phyloP scores from a whole-genome alignment of 257 asterid genomes.

The Solanum paucissectum region DNA sequence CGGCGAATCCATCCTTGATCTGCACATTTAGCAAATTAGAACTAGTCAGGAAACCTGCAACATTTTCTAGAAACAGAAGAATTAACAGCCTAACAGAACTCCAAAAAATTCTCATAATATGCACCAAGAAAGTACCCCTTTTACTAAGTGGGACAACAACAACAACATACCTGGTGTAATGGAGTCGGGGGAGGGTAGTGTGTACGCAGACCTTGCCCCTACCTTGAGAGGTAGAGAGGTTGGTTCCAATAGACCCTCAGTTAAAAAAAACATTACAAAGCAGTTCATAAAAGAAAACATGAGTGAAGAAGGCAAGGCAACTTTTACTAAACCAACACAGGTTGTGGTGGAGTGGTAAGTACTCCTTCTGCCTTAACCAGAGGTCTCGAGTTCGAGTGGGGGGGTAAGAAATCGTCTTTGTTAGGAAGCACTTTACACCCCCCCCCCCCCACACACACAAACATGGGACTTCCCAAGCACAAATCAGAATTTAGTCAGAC shows the following conservation, averaged over 20 bases:
- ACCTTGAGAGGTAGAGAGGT: not conserved
- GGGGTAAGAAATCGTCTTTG: not conserved
- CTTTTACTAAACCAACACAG: not conserved
- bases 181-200: no score
- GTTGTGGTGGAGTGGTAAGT: not conserved
- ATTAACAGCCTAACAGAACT: not conserved
- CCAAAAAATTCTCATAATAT: not conserved
- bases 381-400: not conserved
- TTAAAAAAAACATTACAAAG: not conserved
- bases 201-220: no score
- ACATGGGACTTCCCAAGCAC: not conserved
- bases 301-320: not conserved
- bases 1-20: conserved; percentile 83
- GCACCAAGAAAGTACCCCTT: not conserved
- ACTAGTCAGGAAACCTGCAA: not conserved
- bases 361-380: not conserved
- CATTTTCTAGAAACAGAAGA: not conserved
- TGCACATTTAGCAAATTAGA: not conserved
- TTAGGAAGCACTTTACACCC: not conserved
- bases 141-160: not conserved
- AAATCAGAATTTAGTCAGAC: not conserved
- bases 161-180: not conserved
- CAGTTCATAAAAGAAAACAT: not conserved
- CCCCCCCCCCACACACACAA: no score
- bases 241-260: not conserved